phyloP scores from a whole-genome alignment of 2,329 filamentous ascomycete species.

The Microascus cirrosus region DNA sequence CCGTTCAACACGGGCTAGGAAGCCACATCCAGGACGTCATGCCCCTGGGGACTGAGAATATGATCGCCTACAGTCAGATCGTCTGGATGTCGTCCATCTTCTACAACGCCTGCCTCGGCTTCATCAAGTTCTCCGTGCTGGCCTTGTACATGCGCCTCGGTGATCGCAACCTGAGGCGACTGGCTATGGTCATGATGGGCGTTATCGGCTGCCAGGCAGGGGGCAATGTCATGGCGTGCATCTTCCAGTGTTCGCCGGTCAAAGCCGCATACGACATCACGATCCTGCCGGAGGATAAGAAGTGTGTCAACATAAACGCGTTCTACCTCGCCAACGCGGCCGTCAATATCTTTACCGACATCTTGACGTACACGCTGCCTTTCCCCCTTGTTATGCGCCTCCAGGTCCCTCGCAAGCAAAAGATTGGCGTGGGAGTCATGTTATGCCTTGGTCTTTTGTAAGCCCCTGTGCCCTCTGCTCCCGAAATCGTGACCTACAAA shows the following conservation, averaged over 20 bases:
- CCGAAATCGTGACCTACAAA: too few relatives aligned
- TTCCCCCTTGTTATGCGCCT: slow-evolving; percentile 28
- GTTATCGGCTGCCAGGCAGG: slow-evolving; percentile 26
- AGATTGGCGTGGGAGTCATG: slow-evolving; percentile 26
- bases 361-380: slow-evolving; percentile 31
- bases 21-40: slow-evolving; percentile 15
- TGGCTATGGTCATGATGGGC: slow-evolving; percentile 25
- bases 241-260: slow-evolving; percentile 30
- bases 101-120: slow-evolving; percentile 32
- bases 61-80: slow-evolving; percentile 10
- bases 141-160: slow-evolving; percentile 31
- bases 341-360: slow-evolving; percentile 32
- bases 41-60: slow-evolving; percentile 7
- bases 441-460: slow-evolving; percentile 31
- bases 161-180: slow-evolving; percentile 20
- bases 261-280: slow-evolving; percentile 23
- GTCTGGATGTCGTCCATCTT: slow-evolving; percentile 35
- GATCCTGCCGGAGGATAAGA: slow-evolving; percentile 9
- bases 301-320: slow-evolving; percentile 30
- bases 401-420: slow-evolving; percentile 30
- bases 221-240: slow-evolving; percentile 26
- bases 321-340: slow-evolving; percentile 35
- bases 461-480: slow-evolving; percentile 3
- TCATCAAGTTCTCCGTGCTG: slow-evolving; percentile 34
- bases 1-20: slow-evolving; percentile 16